Percentiles rank a stretch among this genome's conserved stretches.
phyloP scores from a whole-genome alignment of 768 basidiomycete genomes.

The Leucogyrophana mollusca region DNA sequence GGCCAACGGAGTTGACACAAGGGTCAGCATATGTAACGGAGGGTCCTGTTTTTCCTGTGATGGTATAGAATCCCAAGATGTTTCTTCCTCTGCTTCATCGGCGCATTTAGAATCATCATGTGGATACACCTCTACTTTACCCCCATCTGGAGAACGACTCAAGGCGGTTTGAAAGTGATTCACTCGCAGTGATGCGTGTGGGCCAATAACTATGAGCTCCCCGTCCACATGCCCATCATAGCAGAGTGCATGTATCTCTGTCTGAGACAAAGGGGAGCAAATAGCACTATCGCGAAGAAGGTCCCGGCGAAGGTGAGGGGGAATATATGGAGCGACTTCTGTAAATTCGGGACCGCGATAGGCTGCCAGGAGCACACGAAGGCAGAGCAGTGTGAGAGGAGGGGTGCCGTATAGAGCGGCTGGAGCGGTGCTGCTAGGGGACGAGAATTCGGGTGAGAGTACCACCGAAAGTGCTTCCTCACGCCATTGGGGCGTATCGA shows the following conservation, averaged over 20 bases:
- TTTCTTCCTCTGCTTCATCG: slow-evolving; percentile 6
- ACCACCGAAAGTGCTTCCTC: slow-evolving; percentile 54
- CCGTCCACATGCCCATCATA: slow-evolving; percentile 55
- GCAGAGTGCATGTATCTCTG: slow-evolving; percentile 50
- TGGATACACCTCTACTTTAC: not conserved
- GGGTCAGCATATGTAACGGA: slow-evolving; percentile 44
- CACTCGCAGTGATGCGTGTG: slow-evolving; percentile 41
- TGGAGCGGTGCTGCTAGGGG: not conserved
- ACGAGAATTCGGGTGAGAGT: slow-evolving; percentile 23
- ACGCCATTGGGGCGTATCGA: slow-evolving; percentile 45
- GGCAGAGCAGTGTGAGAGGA: slow-evolving; percentile 55
- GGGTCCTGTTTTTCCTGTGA: slow-evolving; percentile 29
- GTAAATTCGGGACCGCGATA: slow-evolving; percentile 44
- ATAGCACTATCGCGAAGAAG: slow-evolving; percentile 60
- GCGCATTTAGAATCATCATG: not conserved
- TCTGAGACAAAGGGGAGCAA: slow-evolving; percentile 50
- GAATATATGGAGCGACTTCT: slow-evolving; percentile 49
- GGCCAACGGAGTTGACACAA: slow-evolving; percentile 49
- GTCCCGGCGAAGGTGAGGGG: slow-evolving; percentile 56
- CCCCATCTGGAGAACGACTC: not conserved
- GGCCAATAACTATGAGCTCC: slow-evolving; percentile 66
- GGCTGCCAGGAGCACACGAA: slow-evolving; percentile 43
- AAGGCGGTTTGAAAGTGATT: slow-evolving; percentile 33
- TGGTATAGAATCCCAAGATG: slow-evolving; percentile 43
- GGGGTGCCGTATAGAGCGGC: slow-evolving; percentile 36